phyloP scores from a whole-genome alignment of 805 yeast species.

The Candida lessepsii region DNA sequence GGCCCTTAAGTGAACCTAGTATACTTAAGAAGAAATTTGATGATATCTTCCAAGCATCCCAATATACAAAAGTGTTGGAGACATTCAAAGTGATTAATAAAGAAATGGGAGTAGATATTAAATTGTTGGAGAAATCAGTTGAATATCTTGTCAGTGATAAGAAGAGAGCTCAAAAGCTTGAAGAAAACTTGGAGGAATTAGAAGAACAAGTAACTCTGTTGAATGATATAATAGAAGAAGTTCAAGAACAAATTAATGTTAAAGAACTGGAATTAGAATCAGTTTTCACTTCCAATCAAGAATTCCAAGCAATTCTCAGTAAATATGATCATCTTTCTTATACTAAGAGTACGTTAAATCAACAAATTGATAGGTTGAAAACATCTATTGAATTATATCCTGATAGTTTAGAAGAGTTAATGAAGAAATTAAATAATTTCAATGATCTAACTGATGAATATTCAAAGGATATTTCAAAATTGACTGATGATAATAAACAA shows the following conservation, averaged over 20 bases:
- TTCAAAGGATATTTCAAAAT: slow-evolving; percentile 41
- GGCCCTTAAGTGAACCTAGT: slow-evolving; percentile 96
- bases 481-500: slow-evolving; percentile 22
- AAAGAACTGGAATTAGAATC: slow-evolving; percentile 59
- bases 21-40: slow-evolving; percentile 88
- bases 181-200: slow-evolving; percentile 45
- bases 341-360: slow-evolving; percentile 42
- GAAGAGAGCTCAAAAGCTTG: slow-evolving; percentile 63
- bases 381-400: slow-evolving; percentile 45
- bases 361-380: slow-evolving; percentile 53
- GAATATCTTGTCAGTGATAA: slow-evolving; percentile 73
- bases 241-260: slow-evolving; percentile 50
- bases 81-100: slow-evolving; percentile 72
- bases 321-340: slow-evolving; percentile 57
- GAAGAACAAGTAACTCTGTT: slow-evolving; percentile 43
- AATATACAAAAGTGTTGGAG: slow-evolving; percentile 87
- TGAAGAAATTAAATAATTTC: slow-evolving; percentile 30
- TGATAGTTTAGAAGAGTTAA: slow-evolving; percentile 35
- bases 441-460: slow-evolving; percentile 18
- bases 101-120: slow-evolving; percentile 73
- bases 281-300: slow-evolving; percentile 75
- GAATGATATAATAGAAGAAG: slow-evolving; percentile 43
- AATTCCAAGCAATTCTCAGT: slow-evolving; percentile 70
- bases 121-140: slow-evolving; percentile 73
- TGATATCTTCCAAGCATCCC: slow-evolving; percentile 93